Evolutionary conservation across 176 grass and related monocot genomes (phyloP).

Genomic region (Dendrocalamus sinicus): DNA sequence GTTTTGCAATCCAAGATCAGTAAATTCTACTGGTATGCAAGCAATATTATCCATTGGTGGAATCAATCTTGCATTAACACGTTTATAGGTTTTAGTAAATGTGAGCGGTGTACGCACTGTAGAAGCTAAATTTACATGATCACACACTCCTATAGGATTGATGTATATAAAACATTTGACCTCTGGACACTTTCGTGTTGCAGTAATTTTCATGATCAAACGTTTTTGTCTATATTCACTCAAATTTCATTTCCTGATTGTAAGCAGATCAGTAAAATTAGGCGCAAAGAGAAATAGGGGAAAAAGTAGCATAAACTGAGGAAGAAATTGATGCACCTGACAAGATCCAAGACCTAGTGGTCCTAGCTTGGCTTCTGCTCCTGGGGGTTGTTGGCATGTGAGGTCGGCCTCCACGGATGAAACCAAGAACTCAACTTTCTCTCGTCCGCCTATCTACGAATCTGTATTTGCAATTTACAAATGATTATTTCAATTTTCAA

Average conservation of each 20-base stretch:
- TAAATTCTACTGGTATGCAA: background rate
- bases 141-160: background rate
- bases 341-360: constrained; percentile 65
- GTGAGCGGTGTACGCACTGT: background rate
- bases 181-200: background rate
- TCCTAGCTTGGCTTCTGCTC: constrained; percentile 63
- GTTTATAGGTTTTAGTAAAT: background rate
- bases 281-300: background rate
- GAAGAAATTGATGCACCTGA: constrained; percentile 53
- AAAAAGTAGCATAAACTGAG: background rate
- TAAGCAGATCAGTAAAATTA: constrained; percentile 1
- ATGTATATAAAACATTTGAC: constrained; percentile 19
- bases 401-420: constrained; percentile 38
- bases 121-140: constrained; percentile 1
- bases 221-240: background rate
- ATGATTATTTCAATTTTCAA: background rate
- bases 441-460: constrained; percentile 22
- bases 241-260: background rate
- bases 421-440: constrained; percentile 25
- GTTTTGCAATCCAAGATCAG: background rate
- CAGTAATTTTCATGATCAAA: background rate
- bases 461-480: constrained; percentile 16
- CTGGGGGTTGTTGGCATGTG: constrained; percentile 68
- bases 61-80: background rate
- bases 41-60: background rate